Conservation (phyloP, 2,329 filamentous ascomycete genomes). For the Verticillium nubilum region DNA sequence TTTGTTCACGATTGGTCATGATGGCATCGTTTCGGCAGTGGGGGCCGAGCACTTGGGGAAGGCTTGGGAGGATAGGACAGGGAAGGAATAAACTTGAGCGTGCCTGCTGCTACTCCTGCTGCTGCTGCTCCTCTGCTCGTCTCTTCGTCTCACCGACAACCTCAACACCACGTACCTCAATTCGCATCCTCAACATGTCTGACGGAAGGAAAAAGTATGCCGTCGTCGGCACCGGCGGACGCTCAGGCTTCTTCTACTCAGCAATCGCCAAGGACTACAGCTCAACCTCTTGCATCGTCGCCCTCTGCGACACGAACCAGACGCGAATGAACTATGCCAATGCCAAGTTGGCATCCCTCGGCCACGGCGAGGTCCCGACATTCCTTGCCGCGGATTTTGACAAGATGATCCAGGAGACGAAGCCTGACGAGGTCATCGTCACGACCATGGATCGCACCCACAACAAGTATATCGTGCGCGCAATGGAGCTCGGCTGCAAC, state of each 20-base stretch:
- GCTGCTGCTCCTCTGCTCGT: not conserved
- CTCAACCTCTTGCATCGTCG: constrained; percentile 45
- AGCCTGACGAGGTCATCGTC: constrained; percentile 56
- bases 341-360: constrained; percentile 36
- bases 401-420: constrained; percentile 49
- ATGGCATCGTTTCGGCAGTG: not conserved
- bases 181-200: not conserved
- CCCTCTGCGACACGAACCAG: constrained; percentile 54
- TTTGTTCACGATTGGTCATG: not conserved
- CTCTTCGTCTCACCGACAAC: not conserved
- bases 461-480: constrained; percentile 53
- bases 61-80: not conserved
- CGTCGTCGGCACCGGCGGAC: constrained; percentile 53
- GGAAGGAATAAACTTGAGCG: not conserved
- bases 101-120: not conserved
- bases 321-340: constrained; percentile 55
- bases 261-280: constrained; percentile 49
- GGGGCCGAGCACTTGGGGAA: too few relatives aligned
- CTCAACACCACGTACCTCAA: not conserved
- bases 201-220: constrained; percentile 31
- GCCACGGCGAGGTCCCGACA: constrained; percentile 43
- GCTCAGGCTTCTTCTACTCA: constrained; percentile 56
- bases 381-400: constrained; percentile 52
- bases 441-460: constrained; percentile 60
- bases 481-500: constrained; percentile 44